Base-by-base conservation (phyloP, 2,329 filamentous ascomycete genomes). In the Aspergillus sp. region DNA sequence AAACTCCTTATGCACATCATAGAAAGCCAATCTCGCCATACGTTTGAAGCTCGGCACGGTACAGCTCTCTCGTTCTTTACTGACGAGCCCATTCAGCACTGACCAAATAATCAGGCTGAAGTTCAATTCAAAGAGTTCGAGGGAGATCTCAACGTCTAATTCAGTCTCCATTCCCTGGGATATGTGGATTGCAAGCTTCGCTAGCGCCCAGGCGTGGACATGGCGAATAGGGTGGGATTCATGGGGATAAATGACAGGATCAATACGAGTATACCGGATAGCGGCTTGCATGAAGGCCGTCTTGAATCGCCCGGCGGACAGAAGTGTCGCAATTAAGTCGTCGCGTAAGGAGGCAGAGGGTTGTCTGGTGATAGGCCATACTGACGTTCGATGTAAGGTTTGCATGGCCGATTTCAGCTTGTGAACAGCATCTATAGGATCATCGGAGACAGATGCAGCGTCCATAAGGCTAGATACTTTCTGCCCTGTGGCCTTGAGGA, bases 321-420 rank as follows among this genome's bases (percentile, higher is more conserved):
- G 64, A 3, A 77, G 63, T 7, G 69, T 66, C 4, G 76, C 63
- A 40, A 80, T 73, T 4, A 80, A 57, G 33, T 78, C 73, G 47
- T 79, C 72, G 6, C 79, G 70, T 1, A 82, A 54, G 9, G 73
- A 69, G 1, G 77, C 68, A 33, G 75, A 73, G 0, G 81, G 81
- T 50, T 82, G 79, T 10, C 72, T 70, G 29, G 73, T 68, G 6
- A 75, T 51, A 0, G 74, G 72, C 68, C 72, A 79, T 6, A 68
- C 49, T 1, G 60, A 57, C 0, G 69, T 66, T 39, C 66, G 52
- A 12, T 67, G 61, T 28, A 76, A 66, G 1, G 64, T 47, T 7
- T 55, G 59, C 48, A 80, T 67, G 9, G 65, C 66, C 30, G 61
- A 52, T 49, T 69, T 55, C 3, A 76, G 59, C 2, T 57, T 57